Percentiles rank a stretch among this genome's conserved stretches.
phyloP scores from a whole-genome alignment of 805 yeast genomes.

The Starmerella geochares region DNA sequence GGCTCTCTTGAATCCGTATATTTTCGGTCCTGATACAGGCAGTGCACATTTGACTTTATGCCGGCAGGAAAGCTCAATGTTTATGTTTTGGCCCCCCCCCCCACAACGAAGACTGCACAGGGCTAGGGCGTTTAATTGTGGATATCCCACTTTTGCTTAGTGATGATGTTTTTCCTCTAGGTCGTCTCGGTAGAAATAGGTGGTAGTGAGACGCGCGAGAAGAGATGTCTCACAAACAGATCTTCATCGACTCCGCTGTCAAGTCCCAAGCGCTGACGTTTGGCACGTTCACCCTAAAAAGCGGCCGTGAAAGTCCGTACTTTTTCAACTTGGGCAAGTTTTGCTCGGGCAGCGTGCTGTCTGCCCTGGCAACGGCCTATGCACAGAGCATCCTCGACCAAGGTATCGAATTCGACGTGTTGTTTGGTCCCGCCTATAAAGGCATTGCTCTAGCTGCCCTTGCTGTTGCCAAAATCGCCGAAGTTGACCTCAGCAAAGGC shows the following conservation, averaged over 20 bases:
- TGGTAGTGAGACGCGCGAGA: not conserved
- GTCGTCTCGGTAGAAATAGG: not conserved
- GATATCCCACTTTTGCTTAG: not conserved
- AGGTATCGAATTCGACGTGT: conserved; percentile 74
- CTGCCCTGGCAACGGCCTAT: conserved; percentile 77
- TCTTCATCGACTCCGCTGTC: conserved; percentile 73
- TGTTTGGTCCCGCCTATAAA: conserved; percentile 97
- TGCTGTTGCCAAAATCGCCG: conserved; percentile 84
- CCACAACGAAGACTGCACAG: no score
- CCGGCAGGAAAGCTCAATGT: no score
- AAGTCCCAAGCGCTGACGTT: conserved; percentile 74
- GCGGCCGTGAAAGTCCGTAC: conserved; percentile 91
- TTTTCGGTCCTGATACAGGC: no score
- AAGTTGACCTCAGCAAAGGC: conserved; percentile 59
- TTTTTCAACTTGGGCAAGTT: conserved; percentile 91
- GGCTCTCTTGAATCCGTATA: no score
- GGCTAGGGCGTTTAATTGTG: not conserved
- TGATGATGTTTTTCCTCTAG: not conserved
- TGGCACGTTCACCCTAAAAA: conserved; percentile 80
- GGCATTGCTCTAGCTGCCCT: conserved; percentile 94
- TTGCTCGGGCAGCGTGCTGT: conserved; percentile 65
- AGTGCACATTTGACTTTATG: no score
- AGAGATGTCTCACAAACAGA: conserved; percentile 9
- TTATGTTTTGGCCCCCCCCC: not conserved
- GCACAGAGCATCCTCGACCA: conserved; percentile 78